Conservation (phyloP, 2,329 filamentous ascomycete species). For the Pseudogymnoascus sp. region DNA sequence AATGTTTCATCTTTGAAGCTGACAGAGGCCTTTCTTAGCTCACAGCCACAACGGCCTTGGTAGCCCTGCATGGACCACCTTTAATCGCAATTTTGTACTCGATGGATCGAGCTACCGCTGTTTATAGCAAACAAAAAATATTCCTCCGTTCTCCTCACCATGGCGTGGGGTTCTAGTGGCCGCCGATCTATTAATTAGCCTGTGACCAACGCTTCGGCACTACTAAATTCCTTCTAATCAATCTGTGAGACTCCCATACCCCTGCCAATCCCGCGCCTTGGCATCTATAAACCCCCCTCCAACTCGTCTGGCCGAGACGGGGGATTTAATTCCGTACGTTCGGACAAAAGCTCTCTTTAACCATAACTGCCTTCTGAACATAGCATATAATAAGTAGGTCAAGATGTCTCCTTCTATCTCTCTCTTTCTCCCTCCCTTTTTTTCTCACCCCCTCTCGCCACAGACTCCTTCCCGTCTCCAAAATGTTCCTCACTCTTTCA, state of each 20-base stretch:
- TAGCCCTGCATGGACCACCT: neutral
- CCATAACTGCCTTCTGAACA: neutral
- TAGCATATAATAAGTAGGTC: neutral
- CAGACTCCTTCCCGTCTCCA: neutral
- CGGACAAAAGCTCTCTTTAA: neutral
- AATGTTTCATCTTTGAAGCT: neutral
- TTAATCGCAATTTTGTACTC: neutral
- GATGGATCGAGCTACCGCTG: neutral
- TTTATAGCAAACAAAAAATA: neutral
- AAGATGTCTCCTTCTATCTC: neutral
- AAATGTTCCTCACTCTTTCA: neutral
- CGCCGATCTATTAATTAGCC: neutral
- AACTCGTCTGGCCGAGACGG: neutral
- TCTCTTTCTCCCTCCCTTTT: neutral
- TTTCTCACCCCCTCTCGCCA: neutral
- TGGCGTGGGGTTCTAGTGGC: neutral
- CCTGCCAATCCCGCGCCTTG: neutral
- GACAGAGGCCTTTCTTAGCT: neutral
- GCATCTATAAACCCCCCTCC: neutral
- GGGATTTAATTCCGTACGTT: neutral
- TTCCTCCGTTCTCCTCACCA: neutral
- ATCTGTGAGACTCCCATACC: neutral
- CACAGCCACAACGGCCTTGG: neutral
- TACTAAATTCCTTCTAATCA: constrained; percentile 3
- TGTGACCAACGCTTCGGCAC: neutral